These are phyloP conservation scores for Aspergillus sp. DNA, from an alignment of 2,329 filamentous ascomycete species.

Conservation along the genomic window DNA sequence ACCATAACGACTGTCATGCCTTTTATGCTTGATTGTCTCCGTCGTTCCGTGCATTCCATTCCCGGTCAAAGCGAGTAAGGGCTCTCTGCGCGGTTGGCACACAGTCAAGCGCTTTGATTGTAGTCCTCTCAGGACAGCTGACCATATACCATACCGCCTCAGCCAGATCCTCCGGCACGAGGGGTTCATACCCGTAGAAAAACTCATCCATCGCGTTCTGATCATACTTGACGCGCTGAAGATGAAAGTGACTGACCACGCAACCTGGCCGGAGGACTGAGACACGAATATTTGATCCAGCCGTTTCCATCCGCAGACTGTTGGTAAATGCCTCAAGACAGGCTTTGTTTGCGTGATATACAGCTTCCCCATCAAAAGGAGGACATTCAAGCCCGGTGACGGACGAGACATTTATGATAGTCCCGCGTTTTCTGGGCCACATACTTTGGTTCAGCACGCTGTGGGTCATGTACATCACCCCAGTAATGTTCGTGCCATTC, in stretches of 20 bases:
- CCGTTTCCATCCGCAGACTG: conserved; percentile 51
- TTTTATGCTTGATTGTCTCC: too few relatives aligned
- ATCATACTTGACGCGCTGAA: conserved; percentile 49
- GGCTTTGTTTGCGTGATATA: conserved; percentile 54
- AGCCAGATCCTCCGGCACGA: too few relatives aligned
- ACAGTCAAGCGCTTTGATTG: too few relatives aligned
- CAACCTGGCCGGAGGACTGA: conserved; percentile 50
- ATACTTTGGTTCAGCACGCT: conserved; percentile 49
- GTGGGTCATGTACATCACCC: conserved; percentile 51
- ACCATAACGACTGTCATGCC: too few relatives aligned
- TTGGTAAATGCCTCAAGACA: conserved; percentile 54
- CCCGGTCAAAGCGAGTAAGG: too few relatives aligned
- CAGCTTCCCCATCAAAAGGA: conserved; percentile 52
- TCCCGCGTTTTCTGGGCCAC: conserved; percentile 43
- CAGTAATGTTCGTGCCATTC: conserved; percentile 53
- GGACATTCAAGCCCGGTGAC: conserved; percentile 52
- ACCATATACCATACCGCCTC: too few relatives aligned
- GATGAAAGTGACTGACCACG: conserved; percentile 54
- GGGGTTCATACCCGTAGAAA: conserved; percentile 43
- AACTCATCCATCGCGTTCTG: conserved; percentile 47
- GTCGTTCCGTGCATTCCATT: too few relatives aligned
- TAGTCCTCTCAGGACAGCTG: too few relatives aligned
- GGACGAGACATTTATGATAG: conserved; percentile 54
- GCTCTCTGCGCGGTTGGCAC: too few relatives aligned
- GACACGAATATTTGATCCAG: conserved; percentile 51